These are phyloP conservation scores for Beauveria brongniartii DNA, from an alignment of 2,329 filamentous ascomycete genomes.

Conservation along the genomic window DNA sequence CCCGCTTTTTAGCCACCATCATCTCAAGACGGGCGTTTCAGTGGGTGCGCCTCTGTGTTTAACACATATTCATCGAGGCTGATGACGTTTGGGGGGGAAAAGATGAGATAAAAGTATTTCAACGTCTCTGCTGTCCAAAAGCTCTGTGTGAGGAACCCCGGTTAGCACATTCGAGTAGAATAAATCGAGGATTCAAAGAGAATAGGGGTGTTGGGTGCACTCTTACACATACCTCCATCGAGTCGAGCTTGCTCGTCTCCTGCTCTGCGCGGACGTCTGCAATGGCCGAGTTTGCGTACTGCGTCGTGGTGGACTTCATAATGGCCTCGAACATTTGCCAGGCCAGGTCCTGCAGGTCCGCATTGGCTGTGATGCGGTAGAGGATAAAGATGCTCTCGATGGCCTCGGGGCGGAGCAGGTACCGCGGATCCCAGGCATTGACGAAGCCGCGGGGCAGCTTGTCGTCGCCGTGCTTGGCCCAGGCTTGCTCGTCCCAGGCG, in stretches of 20 bases:
- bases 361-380: slow-evolving; percentile 63
- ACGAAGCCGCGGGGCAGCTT: slow-evolving; percentile 46
- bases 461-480: slow-evolving; percentile 18
- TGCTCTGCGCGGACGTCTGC: slow-evolving; percentile 59
- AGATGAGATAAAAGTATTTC: slow-evolving; percentile 60
- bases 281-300: slow-evolving; percentile 57
- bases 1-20: background rate
- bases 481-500: slow-evolving; percentile 24
- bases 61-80: slow-evolving; percentile 56
- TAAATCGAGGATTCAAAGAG: background rate
- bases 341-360: slow-evolving; percentile 56
- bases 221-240: slow-evolving; percentile 46
- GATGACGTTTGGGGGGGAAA: slow-evolving; percentile 48
- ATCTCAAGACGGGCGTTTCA: slow-evolving; percentile 24
- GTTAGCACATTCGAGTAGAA: background rate
- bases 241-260: slow-evolving; percentile 38
- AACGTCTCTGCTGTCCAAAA: slow-evolving; percentile 66
- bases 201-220: background rate
- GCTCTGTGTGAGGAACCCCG: slow-evolving; percentile 29
- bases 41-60: slow-evolving; percentile 48
- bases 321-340: slow-evolving; percentile 68
- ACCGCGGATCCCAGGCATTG: slow-evolving; percentile 46
- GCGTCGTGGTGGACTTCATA: slow-evolving; percentile 50
- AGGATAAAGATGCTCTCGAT: slow-evolving; percentile 76
- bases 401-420: slow-evolving; percentile 66